Evolutionary conservation across 108 stramenopile species (phyloP), one percentile per base, ranked within the genome.

Genomic region (Cyclotella distinguenda): DNA sequence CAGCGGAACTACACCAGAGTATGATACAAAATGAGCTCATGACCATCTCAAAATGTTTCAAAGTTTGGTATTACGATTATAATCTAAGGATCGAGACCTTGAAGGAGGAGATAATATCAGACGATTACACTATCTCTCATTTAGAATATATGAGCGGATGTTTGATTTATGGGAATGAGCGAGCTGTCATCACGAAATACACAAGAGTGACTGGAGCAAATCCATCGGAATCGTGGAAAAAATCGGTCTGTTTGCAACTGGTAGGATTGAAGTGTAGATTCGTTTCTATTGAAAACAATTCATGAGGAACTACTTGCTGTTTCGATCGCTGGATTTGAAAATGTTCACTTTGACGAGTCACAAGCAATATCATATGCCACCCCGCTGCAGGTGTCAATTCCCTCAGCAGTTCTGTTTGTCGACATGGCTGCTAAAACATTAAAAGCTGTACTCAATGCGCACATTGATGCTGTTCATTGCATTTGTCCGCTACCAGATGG

Each of bases 401-500:
- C 72, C 8, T 50, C 39, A 36, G 80, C 64, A 1, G 66, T 81
- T 15, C 39, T 67, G 26, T 44, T 81, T 27, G 16, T 81, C 28
- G 66, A 81, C 44, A 50, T 55, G 15, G 25, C 3, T 10, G n/a
- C 2, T 2, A 18, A 23, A 19, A 18, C 44, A 22, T 6, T 54
- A 2, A 53, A 61, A 3, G 60, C 77, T 15, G 36, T 82, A 26
- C 44, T 72, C 3, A 64, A 77, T 45, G 76, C 65, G 9, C 66
- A 77, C 39, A 70, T 47, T 15, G 83, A 84, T 30, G 63, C 44
- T 0, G 80, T 84, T 3, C 45, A 48, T n/a, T 72, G 70, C 50
- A 72, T 81, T 22, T 54, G 72, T 33, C 66, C 64, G 1, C 63
- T 84, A 8, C 83, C 83, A 5, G 66, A 84, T 39, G 83, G 83